Percentiles rank a stretch among this genome's conserved stretches.
Evolutionary conservation across 2,329 filamentous ascomycete species (phyloP).

Genomic region (Alternaria ventricosa): DNA sequence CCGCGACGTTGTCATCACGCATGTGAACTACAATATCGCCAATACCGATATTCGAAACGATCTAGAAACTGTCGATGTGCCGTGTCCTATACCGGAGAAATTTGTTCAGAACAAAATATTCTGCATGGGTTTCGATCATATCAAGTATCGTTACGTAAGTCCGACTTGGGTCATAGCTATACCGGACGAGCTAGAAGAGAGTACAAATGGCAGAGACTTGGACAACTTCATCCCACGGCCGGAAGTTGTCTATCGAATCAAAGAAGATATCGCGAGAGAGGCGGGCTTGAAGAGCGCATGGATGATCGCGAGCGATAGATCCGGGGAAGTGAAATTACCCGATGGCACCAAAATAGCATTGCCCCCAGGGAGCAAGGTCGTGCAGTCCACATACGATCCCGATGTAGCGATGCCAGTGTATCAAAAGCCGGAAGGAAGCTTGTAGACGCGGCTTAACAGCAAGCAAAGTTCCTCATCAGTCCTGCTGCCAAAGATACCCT

Average conservation of each 20-base stretch:
- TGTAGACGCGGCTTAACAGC: background rate
- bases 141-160: slow-evolving; percentile 1
- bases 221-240: slow-evolving; percentile 6
- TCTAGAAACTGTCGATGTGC: background rate
- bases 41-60: background rate
- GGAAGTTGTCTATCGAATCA: slow-evolving; percentile 10
- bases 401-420: slow-evolving; percentile 2
- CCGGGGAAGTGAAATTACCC: background rate
- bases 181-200: slow-evolving; percentile 12
- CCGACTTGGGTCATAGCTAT: slow-evolving; percentile 9
- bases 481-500: background rate
- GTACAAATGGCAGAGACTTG: background rate
- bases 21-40: background rate
- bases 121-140: slow-evolving; percentile 1
- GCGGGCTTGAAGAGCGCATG: slow-evolving; percentile 6
- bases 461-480: background rate
- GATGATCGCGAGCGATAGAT: slow-evolving; percentile 1
- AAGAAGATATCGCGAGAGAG: slow-evolving; percentile 1
- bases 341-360: slow-evolving; percentile 3
- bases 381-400: slow-evolving; percentile 11
- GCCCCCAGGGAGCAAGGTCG: slow-evolving; percentile 7
- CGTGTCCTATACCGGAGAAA: background rate
- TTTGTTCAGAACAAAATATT: slow-evolving; percentile 3
- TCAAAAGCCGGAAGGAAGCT: slow-evolving; percentile 1
- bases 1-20: background rate